phyloP scores from a whole-genome alignment of 192 early-diverging fungal species.

The Allomyces macrogynus region DNA sequence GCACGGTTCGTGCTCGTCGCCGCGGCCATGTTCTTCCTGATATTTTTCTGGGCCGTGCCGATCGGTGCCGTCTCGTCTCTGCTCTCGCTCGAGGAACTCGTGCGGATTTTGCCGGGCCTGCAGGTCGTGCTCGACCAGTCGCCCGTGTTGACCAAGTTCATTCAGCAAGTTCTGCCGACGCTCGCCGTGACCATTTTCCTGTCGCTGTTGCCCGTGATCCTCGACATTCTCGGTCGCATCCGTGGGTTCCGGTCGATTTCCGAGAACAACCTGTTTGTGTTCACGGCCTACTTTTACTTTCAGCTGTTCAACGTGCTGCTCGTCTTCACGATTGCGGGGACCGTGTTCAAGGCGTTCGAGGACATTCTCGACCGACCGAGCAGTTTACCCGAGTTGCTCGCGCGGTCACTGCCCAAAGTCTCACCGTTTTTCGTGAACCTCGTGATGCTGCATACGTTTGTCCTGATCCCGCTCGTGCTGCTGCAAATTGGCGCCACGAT shows the following conservation, averaged over 20 bases:
- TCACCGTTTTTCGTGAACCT: conserved; percentile 64
- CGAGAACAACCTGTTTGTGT: conserved; percentile 23
- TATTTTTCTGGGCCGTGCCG: conserved; percentile 57
- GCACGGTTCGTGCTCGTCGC: conserved; percentile 30
- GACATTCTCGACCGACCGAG: conserved; percentile 43
- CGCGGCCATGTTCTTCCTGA: conserved; percentile 34
- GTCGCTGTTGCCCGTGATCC: conserved; percentile 43
- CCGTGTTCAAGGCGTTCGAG: conserved; percentile 36
- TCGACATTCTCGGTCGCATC: conserved; percentile 23
- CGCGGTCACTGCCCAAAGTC: conserved; percentile 40
- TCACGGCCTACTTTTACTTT: conserved; percentile 52
- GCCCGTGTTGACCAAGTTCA: conserved; percentile 28
- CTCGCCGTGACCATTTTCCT: conserved; percentile 48
- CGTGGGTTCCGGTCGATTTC: conserved; percentile 19
- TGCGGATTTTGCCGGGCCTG: conserved; percentile 36
- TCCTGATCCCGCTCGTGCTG: conserved; percentile 45
- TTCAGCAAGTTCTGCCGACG: conserved; percentile 48
- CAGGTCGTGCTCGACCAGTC: conserved; percentile 22
- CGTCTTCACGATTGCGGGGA: conserved; percentile 50
- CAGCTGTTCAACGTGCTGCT: conserved; percentile 54
- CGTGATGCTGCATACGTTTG: conserved; percentile 49
- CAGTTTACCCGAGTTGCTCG: conserved; percentile 37
- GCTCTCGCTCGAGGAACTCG: conserved; percentile 34
- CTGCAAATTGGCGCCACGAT: conserved; percentile 43
- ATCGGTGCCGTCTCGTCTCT: conserved; percentile 46